Conservation (phyloP, 1,139 yeast genomes). For the Saccharomyces hybrid region DNA sequence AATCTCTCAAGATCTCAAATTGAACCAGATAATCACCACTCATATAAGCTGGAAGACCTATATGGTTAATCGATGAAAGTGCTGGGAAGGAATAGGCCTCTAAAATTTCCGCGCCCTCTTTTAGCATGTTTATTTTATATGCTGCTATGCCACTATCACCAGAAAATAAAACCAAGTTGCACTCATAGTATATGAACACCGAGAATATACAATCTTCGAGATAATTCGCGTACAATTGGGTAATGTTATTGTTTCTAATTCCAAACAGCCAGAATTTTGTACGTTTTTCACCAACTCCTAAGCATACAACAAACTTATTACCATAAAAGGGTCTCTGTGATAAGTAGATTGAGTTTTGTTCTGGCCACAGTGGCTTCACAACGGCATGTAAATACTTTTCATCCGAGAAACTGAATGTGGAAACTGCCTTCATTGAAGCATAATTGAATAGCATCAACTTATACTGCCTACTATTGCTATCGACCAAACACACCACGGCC, state of each 20-base stretch:
- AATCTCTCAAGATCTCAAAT: not conserved
- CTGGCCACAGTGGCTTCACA: not conserved
- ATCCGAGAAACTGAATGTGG: not conserved
- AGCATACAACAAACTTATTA: not conserved
- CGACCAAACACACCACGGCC: not conserved
- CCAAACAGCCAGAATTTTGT: not conserved
- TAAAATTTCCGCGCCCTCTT: not conserved
- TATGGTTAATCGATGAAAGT: not conserved
- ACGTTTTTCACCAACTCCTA: not conserved
- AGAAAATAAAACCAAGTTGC: not conserved
- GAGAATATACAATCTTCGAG: not conserved
- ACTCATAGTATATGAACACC: not conserved
- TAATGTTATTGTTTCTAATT: not conserved
- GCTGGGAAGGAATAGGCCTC: not conserved
- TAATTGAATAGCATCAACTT: not conserved
- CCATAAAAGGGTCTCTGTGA: not conserved
- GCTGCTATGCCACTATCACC: not conserved
- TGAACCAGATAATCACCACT: not conserved
- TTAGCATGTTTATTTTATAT: not conserved
- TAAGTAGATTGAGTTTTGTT: not conserved
- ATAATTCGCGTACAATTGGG: not conserved
- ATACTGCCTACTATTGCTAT: not conserved
- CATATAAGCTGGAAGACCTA: not conserved
- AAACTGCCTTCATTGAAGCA: not conserved
- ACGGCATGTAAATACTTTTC: not conserved